phyloP scores from a whole-genome alignment of 2,329 filamentous ascomycete species.

The Trichoderma afroharzianum region DNA sequence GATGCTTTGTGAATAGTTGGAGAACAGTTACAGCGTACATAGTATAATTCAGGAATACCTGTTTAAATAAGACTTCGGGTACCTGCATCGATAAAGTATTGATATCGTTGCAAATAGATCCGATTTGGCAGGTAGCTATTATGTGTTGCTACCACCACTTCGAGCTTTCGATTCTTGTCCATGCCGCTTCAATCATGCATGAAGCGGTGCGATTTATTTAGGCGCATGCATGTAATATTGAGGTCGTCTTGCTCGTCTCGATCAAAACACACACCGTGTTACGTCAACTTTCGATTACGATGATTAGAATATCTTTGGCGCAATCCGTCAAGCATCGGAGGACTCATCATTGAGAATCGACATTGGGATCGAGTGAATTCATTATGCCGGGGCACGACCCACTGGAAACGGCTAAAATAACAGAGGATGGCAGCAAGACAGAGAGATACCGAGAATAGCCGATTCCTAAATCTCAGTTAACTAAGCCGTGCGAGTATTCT shows the following conservation, averaged over 20 bases:
- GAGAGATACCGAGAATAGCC: slow-evolving; percentile 11
- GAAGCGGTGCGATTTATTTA: not conserved
- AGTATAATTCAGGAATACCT: not conserved
- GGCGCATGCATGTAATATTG: not conserved
- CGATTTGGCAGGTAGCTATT: not conserved
- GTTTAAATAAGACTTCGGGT: not conserved
- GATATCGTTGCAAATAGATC: not conserved
- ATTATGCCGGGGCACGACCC: not conserved
- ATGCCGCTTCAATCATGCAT: not conserved
- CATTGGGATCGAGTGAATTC: not conserved
- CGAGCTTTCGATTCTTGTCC: not conserved
- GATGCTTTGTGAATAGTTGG: not conserved
- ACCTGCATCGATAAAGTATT: not conserved
- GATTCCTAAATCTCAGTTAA: not conserved
- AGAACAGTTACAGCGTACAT: not conserved
- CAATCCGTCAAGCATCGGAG: not conserved
- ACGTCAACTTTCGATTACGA: not conserved
- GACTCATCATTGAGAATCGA: not conserved
- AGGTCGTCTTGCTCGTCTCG: not conserved
- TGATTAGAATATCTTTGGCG: not conserved
- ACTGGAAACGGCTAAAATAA: not conserved
- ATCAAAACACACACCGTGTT: not conserved
- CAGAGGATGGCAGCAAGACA: not conserved
- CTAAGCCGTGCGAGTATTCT: not conserved
- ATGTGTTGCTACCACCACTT: not conserved